phyloP scores from a whole-genome alignment of 1,284 basidiomycete species.

The Bondarzewia mesenterica region DNA sequence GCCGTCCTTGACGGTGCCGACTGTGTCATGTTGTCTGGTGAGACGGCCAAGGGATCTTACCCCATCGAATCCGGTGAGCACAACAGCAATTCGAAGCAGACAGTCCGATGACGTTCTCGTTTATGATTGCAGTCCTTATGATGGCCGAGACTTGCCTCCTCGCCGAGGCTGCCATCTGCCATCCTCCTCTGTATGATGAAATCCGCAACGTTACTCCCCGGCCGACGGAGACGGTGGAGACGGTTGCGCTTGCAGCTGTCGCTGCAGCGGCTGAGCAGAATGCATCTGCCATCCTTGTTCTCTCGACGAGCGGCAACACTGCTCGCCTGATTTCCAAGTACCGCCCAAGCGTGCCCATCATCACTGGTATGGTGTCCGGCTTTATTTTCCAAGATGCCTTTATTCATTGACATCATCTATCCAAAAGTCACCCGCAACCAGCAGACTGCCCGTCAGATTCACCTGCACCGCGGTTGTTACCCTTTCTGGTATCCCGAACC shows the following conservation, averaged over 20 bases:
- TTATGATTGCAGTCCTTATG: conserved; percentile 83
- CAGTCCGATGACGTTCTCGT: conserved; percentile 6
- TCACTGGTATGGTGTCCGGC: conserved; percentile 60
- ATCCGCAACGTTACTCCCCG: conserved; percentile 71
- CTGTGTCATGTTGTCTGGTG: conserved; percentile 98
- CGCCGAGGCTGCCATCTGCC: conserved; percentile 90
- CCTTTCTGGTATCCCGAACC: conserved; percentile 96
- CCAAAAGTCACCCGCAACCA: conserved; percentile 85
- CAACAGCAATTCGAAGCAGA: not conserved
- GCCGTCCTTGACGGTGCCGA: conserved; percentile 95
- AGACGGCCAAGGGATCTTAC: conserved; percentile 95
- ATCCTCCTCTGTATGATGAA: conserved; percentile 88
- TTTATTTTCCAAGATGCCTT: not conserved
- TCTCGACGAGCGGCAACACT: conserved; percentile 96
- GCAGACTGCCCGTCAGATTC: conserved; percentile 94
- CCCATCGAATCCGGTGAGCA: conserved; percentile 84
- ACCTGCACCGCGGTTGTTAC: conserved; percentile 95
- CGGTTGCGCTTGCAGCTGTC: conserved; percentile 89
- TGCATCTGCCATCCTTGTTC: conserved; percentile 90
- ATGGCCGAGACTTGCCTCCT: conserved; percentile 98
- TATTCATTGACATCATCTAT: conserved; percentile 4
- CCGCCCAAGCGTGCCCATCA: conserved; percentile 89
- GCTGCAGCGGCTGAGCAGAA: conserved; percentile 92
- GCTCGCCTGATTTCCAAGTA: conserved; percentile 97
- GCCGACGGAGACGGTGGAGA: conserved; percentile 90